phyloP scores from a whole-genome alignment of 176 grass and related monocot species.

The Alopecurus myosuroides region DNA sequence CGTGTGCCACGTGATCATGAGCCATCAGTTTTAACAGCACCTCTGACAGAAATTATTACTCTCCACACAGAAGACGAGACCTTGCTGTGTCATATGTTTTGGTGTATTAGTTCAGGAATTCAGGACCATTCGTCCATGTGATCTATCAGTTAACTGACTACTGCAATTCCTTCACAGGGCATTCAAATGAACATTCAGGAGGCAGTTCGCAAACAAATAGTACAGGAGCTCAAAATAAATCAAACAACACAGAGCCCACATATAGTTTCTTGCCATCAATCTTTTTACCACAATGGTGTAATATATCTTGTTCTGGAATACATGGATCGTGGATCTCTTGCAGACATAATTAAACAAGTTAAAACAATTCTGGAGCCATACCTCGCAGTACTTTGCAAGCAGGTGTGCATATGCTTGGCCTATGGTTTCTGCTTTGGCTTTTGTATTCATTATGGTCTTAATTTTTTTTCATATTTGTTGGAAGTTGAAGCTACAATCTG shows the following conservation, averaged over 20 bases:
- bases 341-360: conserved; percentile 91
- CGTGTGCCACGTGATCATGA: too few relatives aligned
- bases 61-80: too few relatives aligned
- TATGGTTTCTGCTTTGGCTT: conserved; percentile 11
- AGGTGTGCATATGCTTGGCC: conserved; percentile 35
- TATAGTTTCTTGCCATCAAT: conserved; percentile 87
- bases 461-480: background rate
- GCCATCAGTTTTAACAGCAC: too few relatives aligned
- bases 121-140: background rate
- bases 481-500: conserved; percentile 3
- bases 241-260: conserved; percentile 67
- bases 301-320: conserved; percentile 98
- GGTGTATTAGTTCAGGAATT: too few relatives aligned
- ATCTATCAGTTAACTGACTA: background rate
- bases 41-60: too few relatives aligned
- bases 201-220: conserved; percentile 89
- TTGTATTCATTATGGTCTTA: conserved; percentile 5
- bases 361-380: conserved; percentile 97
- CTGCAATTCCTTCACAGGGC: conserved; percentile 39
- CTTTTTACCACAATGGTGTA: conserved; percentile 97
- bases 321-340: conserved; percentile 95
- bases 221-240: conserved; percentile 99
- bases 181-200: conserved; percentile 99
- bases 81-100: too few relatives aligned
- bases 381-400: conserved; percentile 88